Evolutionary conservation across 345 rosid species (phyloP), one percentile per base, ranked within the genome.

Genomic region (Citrus sp.): DNA sequence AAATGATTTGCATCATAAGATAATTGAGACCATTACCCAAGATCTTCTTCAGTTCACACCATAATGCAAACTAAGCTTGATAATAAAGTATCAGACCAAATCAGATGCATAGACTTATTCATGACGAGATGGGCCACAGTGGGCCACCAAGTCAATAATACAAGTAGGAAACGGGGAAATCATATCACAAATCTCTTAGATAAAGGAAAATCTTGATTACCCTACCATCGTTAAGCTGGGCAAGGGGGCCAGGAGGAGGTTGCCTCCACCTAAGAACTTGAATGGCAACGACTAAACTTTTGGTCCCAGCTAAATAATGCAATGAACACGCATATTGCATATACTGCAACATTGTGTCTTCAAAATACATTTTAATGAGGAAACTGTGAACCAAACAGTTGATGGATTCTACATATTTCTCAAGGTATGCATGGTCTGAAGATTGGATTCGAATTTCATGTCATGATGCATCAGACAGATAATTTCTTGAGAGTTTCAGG

Each of bases 241-340:
- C 38, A 73, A 18, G 69, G 75, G 81, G 78, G 79, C 77, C 84
- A 84, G 66, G 64, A 64, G 70, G 82, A 81, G 81, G 88, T 85
- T 88, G 87, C 84, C 83, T 89, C 87, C 89, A 88, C 85, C 87
- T 70, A 64, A 78, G 60, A 83, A 75, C 74, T 77, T 79, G 78
- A 78, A 81, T 84, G 80, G 71, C 80, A 77, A 62, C 59, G 80
- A 73, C 79, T 64, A 64, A 55, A 69, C 64, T 60, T 35, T 35
- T 4, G 84, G 89, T 49, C 74, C 89, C 88, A 83, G 77, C 80
- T 70, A 78, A 77, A 77, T 67, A 68, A 80, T 80, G 80, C 82
- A 81, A 83, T 67, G 71, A 71, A 81, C 85, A 68, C 72, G 73
- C 12, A 37, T 6, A 79, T 74, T 77, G 69, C 63, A 73, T 25